A percentile compares a stretch with the other conserved stretches of the same genome.
phyloP scores from a whole-genome alignment of 2,329 filamentous ascomycete genomes.

The Chrysoporthe puriensis region DNA sequence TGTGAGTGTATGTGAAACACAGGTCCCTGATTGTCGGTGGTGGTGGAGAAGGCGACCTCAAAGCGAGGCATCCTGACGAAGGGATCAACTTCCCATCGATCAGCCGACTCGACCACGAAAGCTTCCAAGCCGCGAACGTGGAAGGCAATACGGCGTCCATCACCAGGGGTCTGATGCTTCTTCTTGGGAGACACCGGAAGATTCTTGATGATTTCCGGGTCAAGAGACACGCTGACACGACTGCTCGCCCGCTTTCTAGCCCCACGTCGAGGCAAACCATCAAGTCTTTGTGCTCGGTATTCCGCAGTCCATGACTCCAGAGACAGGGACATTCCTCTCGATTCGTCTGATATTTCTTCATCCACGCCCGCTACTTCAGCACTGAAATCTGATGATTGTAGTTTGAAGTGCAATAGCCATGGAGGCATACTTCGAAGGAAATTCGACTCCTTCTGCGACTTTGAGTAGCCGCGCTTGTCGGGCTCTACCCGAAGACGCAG shows the following conservation, averaged over 20 bases:
- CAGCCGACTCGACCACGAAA: slow-evolving; percentile 85
- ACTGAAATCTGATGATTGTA: slow-evolving; percentile 88
- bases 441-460: slow-evolving; percentile 59
- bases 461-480: slow-evolving; percentile 57
- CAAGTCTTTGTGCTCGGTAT: slow-evolving; percentile 80
- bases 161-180: slow-evolving; percentile 61
- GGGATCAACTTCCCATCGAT: slow-evolving; percentile 81
- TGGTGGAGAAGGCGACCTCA: slow-evolving; percentile 82
- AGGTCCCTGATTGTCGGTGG: slow-evolving; percentile 84
- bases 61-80: slow-evolving; percentile 86
- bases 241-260: slow-evolving; percentile 75
- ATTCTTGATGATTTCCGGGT: slow-evolving; percentile 63
- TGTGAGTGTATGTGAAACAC: slow-evolving; percentile 86
- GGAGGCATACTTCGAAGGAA: slow-evolving; percentile 77
- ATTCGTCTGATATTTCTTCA: slow-evolving; percentile 77
- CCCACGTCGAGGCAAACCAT: slow-evolving; percentile 61
- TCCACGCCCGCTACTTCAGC: slow-evolving; percentile 91
- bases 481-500: slow-evolving; percentile 72
- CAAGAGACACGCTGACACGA: slow-evolving; percentile 67
- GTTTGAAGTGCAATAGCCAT: slow-evolving; percentile 82
- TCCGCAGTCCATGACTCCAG: slow-evolving; percentile 87
- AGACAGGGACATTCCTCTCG: slow-evolving; percentile 82
- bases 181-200: slow-evolving; percentile 57
- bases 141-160: slow-evolving; percentile 80
- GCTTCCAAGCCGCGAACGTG: slow-evolving; percentile 85